These are phyloP conservation scores for Zizania latifolia DNA, from an alignment of 176 grass and related monocot genomes.

Conservation along the genomic window DNA sequence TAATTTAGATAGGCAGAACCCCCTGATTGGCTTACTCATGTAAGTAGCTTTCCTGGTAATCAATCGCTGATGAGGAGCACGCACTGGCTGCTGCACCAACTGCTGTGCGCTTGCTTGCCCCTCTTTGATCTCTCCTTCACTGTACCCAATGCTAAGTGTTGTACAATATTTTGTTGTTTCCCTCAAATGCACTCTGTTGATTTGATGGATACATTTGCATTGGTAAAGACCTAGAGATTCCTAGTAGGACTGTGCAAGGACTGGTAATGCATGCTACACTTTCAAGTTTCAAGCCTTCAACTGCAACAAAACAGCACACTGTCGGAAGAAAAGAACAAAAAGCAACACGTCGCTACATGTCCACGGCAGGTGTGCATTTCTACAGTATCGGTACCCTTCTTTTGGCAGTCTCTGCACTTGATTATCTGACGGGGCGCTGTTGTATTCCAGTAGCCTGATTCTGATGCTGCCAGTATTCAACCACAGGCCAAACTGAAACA, in stretches of 20 bases:
- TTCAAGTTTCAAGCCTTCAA: not conserved
- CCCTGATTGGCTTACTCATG: constrained; percentile 48
- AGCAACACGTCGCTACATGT: not conserved
- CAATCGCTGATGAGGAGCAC: not conserved
- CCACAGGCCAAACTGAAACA: not conserved
- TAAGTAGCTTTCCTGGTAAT: constrained; percentile 48
- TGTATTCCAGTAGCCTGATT: not conserved
- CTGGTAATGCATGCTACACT: not conserved
- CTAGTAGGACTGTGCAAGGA: not conserved
- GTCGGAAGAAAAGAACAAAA: not conserved
- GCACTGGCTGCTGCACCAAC: constrained; percentile 27
- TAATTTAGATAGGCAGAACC: constrained; percentile 48
- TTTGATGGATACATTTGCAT: constrained; percentile 10
- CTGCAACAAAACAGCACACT: not conserved
- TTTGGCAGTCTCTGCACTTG: not conserved
- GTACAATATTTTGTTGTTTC: constrained; percentile 46
- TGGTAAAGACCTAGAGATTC: not conserved
- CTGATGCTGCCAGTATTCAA: not conserved
- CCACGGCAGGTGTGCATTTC: not conserved
- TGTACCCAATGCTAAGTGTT: constrained; percentile 42
- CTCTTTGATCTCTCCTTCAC: constrained; percentile 7
- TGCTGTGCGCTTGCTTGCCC: constrained; percentile 8
- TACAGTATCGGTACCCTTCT: not conserved
- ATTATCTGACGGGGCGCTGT: not conserved
- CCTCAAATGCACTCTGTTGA: constrained; percentile 35